Evolutionary conservation across 345 rosid genomes (phyloP).

Genomic region (Arabis hirsuta): DNA sequence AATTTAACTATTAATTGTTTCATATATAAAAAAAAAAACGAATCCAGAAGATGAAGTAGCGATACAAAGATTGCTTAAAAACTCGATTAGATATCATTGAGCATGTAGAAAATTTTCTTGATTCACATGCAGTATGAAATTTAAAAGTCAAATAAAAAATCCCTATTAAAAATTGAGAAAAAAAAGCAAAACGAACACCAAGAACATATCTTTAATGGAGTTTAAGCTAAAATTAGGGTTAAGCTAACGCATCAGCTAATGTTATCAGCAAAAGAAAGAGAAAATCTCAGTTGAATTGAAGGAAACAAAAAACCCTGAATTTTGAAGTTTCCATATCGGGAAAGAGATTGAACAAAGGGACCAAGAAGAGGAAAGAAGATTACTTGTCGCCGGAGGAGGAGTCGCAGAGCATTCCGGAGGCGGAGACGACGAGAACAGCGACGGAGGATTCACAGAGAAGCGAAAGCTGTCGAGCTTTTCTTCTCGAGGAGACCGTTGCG

Average conservation of each 20-base stretch:
- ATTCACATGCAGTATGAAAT: constrained; percentile 23
- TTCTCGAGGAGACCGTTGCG: constrained; percentile 61
- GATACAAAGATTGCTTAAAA: background rate
- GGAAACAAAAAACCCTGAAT: constrained; percentile 24
- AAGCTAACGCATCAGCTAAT: constrained; percentile 3
- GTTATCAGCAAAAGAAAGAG: background rate
- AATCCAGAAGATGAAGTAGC: constrained; percentile 17
- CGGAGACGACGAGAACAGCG: constrained; percentile 62
- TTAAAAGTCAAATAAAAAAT: constrained; percentile 8
- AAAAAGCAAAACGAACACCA: constrained; percentile 25
- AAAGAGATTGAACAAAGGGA: constrained; percentile 21
- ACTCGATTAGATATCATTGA: constrained; percentile 11
- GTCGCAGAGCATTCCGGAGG: constrained; percentile 55
- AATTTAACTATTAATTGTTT: background rate
- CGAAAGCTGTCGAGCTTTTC: constrained; percentile 68
- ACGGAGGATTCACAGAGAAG: constrained; percentile 70
- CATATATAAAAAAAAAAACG: background rate
- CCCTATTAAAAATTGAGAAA: background rate
- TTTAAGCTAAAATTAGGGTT: constrained; percentile 20
- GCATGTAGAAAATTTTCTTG: background rate
- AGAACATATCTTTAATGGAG: constrained; percentile 25
- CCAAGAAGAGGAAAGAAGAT: constrained; percentile 4
- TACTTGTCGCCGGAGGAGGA: constrained; percentile 56
- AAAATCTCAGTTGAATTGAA: constrained; percentile 27
- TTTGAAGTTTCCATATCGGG: constrained; percentile 13